Evolutionary conservation across 1,284 basidiomycete genomes (phyloP).

Genomic region (Termitomyces sp.): DNA sequence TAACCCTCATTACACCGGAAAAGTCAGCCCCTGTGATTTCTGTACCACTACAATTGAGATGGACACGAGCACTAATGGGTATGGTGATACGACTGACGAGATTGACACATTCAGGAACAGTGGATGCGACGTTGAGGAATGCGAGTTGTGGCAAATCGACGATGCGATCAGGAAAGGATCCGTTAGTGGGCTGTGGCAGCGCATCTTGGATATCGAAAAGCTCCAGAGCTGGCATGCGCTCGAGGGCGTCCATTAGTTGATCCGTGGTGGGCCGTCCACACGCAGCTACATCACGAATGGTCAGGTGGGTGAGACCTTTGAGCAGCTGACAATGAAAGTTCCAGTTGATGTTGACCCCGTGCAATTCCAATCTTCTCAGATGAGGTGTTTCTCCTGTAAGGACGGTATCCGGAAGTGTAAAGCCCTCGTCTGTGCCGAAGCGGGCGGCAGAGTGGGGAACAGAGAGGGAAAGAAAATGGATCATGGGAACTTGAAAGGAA

Average conservation of each 20-base stretch:
- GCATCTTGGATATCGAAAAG: slow-evolving; percentile 20
- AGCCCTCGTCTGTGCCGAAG: slow-evolving; percentile 13
- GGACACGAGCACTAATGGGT: slow-evolving; percentile 15
- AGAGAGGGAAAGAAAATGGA: slow-evolving; percentile 17
- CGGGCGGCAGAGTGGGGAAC: slow-evolving; percentile 7
- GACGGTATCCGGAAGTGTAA: slow-evolving; percentile 14
- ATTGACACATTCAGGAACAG: slow-evolving; percentile 18
- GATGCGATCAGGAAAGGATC: slow-evolving; percentile 4
- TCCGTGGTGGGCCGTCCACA: slow-evolving; percentile 17
- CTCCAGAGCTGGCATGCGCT: slow-evolving; percentile 21
- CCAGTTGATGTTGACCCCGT: slow-evolving; percentile 22
- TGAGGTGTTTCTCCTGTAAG: slow-evolving; percentile 15
- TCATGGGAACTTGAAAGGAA: slow-evolving; percentile 14
- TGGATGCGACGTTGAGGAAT: slow-evolving; percentile 17
- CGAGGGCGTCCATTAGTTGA: slow-evolving; percentile 20
- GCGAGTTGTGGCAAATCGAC: slow-evolving; percentile 18
- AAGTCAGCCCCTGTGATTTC: slow-evolving; percentile 16
- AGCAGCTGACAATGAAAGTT: slow-evolving; percentile 21
- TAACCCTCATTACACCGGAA: slow-evolving; percentile 14
- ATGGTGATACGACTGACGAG: slow-evolving; percentile 19
- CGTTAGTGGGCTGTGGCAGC: slow-evolving; percentile 14
- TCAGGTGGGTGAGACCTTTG: slow-evolving; percentile 22
- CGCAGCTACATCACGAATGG: slow-evolving; percentile 16
- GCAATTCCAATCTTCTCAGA: slow-evolving; percentile 19
- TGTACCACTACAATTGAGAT: slow-evolving; percentile 18